These are phyloP conservation scores for Cylindrotheca fusiformis DNA, from an alignment of 108 stramenopile genomes.

Conservation along the genomic window DNA sequence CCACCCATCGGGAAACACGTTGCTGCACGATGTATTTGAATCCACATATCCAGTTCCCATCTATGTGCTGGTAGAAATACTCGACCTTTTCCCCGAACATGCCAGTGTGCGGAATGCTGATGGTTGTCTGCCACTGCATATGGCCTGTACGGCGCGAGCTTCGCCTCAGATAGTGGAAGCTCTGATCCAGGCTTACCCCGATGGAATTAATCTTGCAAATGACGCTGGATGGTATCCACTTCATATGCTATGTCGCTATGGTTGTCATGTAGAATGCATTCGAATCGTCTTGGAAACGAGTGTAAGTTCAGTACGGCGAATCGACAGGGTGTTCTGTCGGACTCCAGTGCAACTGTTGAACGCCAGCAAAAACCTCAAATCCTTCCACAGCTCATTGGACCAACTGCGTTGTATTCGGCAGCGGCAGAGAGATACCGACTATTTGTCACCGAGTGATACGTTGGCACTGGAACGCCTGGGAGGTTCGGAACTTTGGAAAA, in stretches of 20 bases:
- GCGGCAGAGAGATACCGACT: conserved; percentile 2
- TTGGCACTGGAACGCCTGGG: conserved; percentile 2
- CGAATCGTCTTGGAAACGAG: conserved; percentile 18
- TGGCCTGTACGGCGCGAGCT: conserved; percentile 37
- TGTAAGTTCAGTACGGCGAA: conserved; percentile 4
- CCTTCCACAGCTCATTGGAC: conserved; percentile 9
- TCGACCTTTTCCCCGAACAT: conserved; percentile 23
- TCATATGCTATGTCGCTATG: conserved; percentile 38
- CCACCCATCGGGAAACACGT: conserved; percentile 37
- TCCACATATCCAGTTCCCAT: conserved; percentile 31
- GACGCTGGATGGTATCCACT: conserved; percentile 20
- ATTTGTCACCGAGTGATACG: not conserved
- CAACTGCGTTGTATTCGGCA: conserved; percentile 12
- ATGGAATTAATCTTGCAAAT: conserved; percentile 11
- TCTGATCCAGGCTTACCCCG: conserved; percentile 28
- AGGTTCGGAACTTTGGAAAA: conserved; percentile 34
- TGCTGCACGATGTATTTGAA: conserved; percentile 24
- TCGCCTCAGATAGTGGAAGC: conserved; percentile 16
- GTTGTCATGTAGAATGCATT: conserved; percentile 16
- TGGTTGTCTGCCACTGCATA: conserved; percentile 37
- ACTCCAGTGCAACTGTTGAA: conserved; percentile 30
- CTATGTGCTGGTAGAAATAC: conserved; percentile 14
- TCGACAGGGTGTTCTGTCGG: conserved; percentile 23
- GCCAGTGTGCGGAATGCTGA: conserved; percentile 15
- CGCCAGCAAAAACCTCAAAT: conserved; percentile 26